These are phyloP conservation scores for Ochromonadaceae sp. DNA, from an alignment of 352 stramenopile genomes.

Conservation along the genomic window DNA sequence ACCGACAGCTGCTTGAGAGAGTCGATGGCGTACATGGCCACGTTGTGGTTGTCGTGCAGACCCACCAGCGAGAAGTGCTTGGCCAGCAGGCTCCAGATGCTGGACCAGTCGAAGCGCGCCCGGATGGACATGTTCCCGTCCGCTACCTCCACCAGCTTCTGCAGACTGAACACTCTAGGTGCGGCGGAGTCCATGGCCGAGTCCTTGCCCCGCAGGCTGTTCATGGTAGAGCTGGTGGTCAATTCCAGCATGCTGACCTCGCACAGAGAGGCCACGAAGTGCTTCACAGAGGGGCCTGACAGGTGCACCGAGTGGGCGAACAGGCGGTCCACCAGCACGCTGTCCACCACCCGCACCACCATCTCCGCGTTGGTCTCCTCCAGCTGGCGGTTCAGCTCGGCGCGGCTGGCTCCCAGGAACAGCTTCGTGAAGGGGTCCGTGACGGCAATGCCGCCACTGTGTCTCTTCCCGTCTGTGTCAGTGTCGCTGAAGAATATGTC, in stretches of 20 bases:
- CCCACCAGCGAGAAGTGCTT: constrained; percentile 93
- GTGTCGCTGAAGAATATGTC: constrained; percentile 55
- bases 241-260: constrained; percentile 73
- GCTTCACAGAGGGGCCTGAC: constrained; percentile 48
- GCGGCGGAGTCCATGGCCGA: neutral
- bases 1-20: constrained; percentile 97
- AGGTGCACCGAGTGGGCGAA: constrained; percentile 67
- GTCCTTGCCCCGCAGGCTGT: constrained; percentile 18
- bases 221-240: constrained; percentile 5
- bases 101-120: constrained; percentile 87
- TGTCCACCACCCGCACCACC: constrained; percentile 61
- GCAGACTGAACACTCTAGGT: constrained; percentile 92
- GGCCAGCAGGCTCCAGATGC: constrained; percentile 89
- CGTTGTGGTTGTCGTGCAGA: constrained; percentile 81
- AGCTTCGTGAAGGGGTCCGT: constrained; percentile 1
- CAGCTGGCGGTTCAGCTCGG: constrained; percentile 25
- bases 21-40: constrained; percentile 98
- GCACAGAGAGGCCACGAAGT: constrained; percentile 72
- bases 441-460: neutral
- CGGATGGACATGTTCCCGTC: constrained; percentile 98
- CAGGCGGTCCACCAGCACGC: constrained; percentile 63
- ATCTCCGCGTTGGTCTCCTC: constrained; percentile 61
- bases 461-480: neutral
- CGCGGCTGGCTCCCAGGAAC: constrained; percentile 18
- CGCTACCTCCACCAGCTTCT: constrained; percentile 97